These are phyloP conservation scores for Clonostachys byssicola DNA, from an alignment of 2,329 filamentous ascomycete genomes.

Conservation along the genomic window DNA sequence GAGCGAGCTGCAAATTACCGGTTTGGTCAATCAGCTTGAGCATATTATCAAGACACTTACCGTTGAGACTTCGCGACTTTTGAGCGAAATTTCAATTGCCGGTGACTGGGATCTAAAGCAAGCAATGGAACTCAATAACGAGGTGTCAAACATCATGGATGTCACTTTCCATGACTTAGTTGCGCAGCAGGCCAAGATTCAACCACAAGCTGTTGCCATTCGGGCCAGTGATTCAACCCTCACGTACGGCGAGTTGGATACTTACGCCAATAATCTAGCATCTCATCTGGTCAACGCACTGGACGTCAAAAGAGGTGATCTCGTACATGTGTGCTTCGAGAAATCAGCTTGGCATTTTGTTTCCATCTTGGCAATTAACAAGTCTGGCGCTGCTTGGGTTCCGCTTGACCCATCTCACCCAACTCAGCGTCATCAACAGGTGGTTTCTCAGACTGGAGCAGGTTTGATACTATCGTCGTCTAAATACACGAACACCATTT, in stretches of 20 bases:
- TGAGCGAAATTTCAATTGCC: background rate
- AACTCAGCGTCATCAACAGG: background rate
- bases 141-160: background rate
- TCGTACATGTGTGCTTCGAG: background rate
- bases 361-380: background rate
- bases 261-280: background rate
- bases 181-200: background rate
- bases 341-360: background rate
- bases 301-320: constrained; percentile 13
- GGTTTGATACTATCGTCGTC: background rate
- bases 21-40: constrained; percentile 1
- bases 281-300: background rate
- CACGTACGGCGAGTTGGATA: constrained; percentile 26
- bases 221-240: constrained; percentile 8
- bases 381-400: background rate
- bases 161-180: background rate
- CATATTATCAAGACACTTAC: background rate
- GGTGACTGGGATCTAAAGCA: background rate
- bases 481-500: background rate
- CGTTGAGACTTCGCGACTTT: background rate
- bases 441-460: background rate
- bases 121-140: constrained; percentile 1
- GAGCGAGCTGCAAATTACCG: background rate
- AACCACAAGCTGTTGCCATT: constrained; percentile 5
- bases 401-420: background rate